Base-by-base conservation (phyloP, 2,329 filamentous ascomycete species). In the Hypoxylon sp. region DNA sequence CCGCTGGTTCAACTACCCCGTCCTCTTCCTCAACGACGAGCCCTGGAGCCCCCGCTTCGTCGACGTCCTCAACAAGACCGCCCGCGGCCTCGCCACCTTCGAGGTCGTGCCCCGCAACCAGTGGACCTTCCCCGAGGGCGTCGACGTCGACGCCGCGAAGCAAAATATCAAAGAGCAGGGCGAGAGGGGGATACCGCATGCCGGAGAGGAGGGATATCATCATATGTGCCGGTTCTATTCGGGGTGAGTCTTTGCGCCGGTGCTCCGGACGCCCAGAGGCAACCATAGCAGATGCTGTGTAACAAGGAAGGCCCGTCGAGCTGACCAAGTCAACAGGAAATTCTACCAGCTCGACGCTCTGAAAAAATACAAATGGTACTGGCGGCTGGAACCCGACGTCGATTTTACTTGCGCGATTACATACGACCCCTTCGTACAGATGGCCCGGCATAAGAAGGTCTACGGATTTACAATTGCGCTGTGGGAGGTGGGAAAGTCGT, bases 401-500 rank as follows among this genome's bases (percentile, higher is more conserved):
- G 72, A 78, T 48, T 79, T 76, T 60, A 74, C 71, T 59, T 80
- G 78, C 70, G 73, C 75, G 49, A 75, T 80, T 31, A 78, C 77
- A n/a, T 80, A 80, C 68, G 78, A 80, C 62, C 77, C 77, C 11
- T 80, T 80, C 49, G 75, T 74, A 18, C 74, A 79, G 60, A 79
- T 80, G 78, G 75, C 75, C 47, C 70, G 70, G 55, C 73, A 73
- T 63, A 70, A 72, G 54, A 79, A 80, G 61, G 72, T 76, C 17
- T 80, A 80, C 58, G 78, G 78, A 23, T 80, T 73, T 64, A 78
- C 77, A 1, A 75, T 79, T 40, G 73, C 77, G 29, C 67, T 79
- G 23, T 75, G 75, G 73, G 77, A 80, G 64, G 72, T 77, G 47
- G 73, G 73, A 29, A 68, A 70, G 50, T 78, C 77, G 18, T 78